A percentile compares a stretch with the other conserved stretches of the same genome.
These are phyloP conservation scores for Colletotrichum sp. DNA, from an alignment of 2,329 filamentous ascomycete species.

Conservation along the genomic window DNA sequence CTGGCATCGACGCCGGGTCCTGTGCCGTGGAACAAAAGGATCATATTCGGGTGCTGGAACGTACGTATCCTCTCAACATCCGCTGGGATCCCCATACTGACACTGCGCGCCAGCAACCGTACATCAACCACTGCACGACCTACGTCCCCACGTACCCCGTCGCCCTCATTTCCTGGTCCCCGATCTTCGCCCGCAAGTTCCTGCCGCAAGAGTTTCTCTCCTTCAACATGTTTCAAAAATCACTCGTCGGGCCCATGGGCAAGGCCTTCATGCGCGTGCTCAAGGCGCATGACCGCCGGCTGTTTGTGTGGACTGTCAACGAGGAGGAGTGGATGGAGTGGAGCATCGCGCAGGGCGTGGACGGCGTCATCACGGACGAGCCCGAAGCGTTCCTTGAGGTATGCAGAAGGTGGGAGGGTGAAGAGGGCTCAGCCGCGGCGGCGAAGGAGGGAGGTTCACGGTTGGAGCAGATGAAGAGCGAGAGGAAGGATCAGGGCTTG, in stretches of 20 bases:
- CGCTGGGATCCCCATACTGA: not conserved
- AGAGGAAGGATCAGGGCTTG: not conserved
- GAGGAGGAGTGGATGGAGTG: conserved; percentile 80
- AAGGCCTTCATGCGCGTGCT: conserved; percentile 68
- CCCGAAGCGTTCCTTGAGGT: conserved; percentile 71
- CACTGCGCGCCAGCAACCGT: conserved; percentile 44
- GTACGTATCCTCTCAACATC: conserved; percentile 41
- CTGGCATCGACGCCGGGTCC: conserved; percentile 57
- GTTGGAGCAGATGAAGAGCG: not conserved
- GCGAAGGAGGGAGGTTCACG: not conserved
- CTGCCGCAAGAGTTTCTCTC: conserved; percentile 68
- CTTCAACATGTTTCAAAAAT: conserved; percentile 78
- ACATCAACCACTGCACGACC: conserved; percentile 65
- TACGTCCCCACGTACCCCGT: conserved; percentile 68
- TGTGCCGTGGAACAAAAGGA: conserved; percentile 71
- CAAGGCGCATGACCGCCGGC: conserved; percentile 47
- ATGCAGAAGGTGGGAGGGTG: conserved; percentile 33
- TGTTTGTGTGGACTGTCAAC: conserved; percentile 91
- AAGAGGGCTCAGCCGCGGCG: not conserved
- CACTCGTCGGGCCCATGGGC: conserved; percentile 73
- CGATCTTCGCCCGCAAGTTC: conserved; percentile 73
- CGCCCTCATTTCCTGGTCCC: conserved; percentile 72
- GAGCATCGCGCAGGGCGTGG: conserved; percentile 68
- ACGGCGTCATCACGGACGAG: conserved; percentile 88
- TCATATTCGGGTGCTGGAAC: conserved; percentile 85